Evolutionary conservation across 2,329 filamentous ascomycete species (phyloP), one percentile per base, ranked within the genome.

Genomic region (Aspergillus hiratsukae): DNA sequence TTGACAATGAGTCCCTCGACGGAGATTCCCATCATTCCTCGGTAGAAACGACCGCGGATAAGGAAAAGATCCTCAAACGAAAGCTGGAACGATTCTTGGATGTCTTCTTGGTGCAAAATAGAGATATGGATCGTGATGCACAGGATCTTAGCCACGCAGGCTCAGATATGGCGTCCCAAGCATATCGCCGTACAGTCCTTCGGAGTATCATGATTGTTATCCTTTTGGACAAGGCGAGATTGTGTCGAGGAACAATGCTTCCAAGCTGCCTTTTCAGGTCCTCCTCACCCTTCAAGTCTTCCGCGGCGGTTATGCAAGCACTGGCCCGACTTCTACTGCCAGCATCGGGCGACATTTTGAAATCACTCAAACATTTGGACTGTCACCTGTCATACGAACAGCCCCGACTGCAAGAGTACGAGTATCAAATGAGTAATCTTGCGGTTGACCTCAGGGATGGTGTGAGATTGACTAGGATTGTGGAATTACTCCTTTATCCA

Each of bases 371-470:
- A 25, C 82, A 86, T 63, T 70, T 87, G 23, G 79, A 79, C 56
- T 87, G 84, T 67, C 76, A 76, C n/a, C 70, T 86, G 23, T 66
- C 67, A 3, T 79, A 83, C 64, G 69, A 76, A 7, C 85, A 87
- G 64, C 77, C 81, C 57, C 78, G 79, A 2, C 74, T 87, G 5
- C 77, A 85, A 58, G 85, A 87, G 68, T 83, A 83, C 60, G 72
- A 76, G 1, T 87, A 85, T 64, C 71, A 72, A 41, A 80, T 87
- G 54, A 72, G 76, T 8, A 87, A 87, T 61, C 75, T 88, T 25
- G 85, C 84, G 1, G 78, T 84, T 8, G 85, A 87, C 63, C 73
- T 87, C 23, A 79, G 85, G 35, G 82, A 87, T 64, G 85, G 85
- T 1, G 76, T 87, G 8, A 72, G 81, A 48, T 68, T 87, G n/a